These are phyloP conservation scores for Dothiorella sarmentorum DNA, from an alignment of 2,329 filamentous ascomycete species.

Conservation along the genomic window DNA sequence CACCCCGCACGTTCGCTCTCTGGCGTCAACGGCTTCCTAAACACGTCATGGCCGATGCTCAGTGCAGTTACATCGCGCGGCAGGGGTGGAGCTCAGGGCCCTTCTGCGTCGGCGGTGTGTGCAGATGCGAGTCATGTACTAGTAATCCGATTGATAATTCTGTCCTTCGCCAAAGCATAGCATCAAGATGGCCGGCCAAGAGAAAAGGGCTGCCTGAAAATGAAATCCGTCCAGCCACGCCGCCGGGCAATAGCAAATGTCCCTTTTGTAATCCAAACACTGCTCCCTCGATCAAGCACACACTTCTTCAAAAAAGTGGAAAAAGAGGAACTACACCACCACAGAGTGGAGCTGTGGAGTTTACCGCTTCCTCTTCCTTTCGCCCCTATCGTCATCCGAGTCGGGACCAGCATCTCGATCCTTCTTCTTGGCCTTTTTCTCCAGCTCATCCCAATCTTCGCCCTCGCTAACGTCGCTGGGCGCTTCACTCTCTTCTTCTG, in stretches of 20 bases:
- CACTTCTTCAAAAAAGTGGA: slow-evolving; percentile 13
- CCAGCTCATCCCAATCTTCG: slow-evolving; percentile 92
- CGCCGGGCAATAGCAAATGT: not conserved
- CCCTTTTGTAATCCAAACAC: slow-evolving; percentile 12
- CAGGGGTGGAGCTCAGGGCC: slow-evolving; percentile 9
- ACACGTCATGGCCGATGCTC: slow-evolving; percentile 12
- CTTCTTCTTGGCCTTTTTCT: slow-evolving; percentile 73
- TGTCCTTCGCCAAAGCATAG: not conserved
- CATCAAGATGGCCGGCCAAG: not conserved
- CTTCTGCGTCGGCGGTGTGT: slow-evolving; percentile 8
- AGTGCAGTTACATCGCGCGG: slow-evolving; percentile 11
- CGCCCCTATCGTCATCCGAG: slow-evolving; percentile 56
- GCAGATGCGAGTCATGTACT: not conserved
- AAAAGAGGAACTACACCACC: slow-evolving; percentile 11
- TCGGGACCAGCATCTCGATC: slow-evolving; percentile 54
- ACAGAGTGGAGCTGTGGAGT: not conserved
- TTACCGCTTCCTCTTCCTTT: slow-evolving; percentile 75
- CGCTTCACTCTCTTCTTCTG: slow-evolving; percentile 67
- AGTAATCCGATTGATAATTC: slow-evolving; percentile 8
- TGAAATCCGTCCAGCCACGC: slow-evolving; percentile 1
- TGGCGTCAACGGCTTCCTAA: slow-evolving; percentile 4
- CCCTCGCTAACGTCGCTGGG: slow-evolving; percentile 57
- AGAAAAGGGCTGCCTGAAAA: not conserved
- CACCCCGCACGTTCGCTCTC: slow-evolving; percentile 8
- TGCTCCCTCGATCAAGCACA: not conserved